Evolutionary conservation across 2,329 filamentous ascomycete species (phyloP), one percentile per base, ranked within the genome.

Genomic region (Phoma sp.): DNA sequence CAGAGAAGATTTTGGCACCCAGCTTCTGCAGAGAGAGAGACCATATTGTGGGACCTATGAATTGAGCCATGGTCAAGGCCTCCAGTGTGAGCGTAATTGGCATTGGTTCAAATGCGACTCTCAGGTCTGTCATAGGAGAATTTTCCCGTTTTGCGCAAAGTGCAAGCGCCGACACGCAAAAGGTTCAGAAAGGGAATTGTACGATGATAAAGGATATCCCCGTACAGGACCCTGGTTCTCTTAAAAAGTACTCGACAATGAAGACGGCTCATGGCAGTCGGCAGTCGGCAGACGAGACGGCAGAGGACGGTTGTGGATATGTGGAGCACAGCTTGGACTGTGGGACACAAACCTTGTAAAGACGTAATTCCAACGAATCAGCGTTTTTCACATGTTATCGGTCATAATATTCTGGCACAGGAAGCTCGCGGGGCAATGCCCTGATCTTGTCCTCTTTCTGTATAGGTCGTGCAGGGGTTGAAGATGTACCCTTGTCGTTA

Each of bases 251-350:
- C 4, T 6, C 22, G 22, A 24, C 6, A 6, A 24, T 24, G 22
- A 6, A 6, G 17, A 17, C 17, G 17, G 17, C 17, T 17, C 17
- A 17, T 17, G 17, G 17, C 17, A 17, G 17, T 17, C 10, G 27
- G 27, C 27, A 31, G 29, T 4, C 13, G 29, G 29, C 29, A 31
- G 29, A 10, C 29, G 29, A 31, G 15, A 47, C 37, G 38, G 38
- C 24, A 24, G 12, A 32, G 22, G 49, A 35, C 29, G 22, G 9
- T 24, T 24, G 22, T 24, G 22, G n/a, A 38, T 6, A 43, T 36
- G 51, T 50, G 51, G 45, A 47, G 15, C 5, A 12, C 12, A 21
- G 36, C 27, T 25, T 10, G 51, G 40, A 45, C 37, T 32, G 19
- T 17, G 44, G 33, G 37, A 22, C 13, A n/a, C 25, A 15, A 22